A percentile compares a stretch with the other conserved stretches of the same genome.
phyloP scores from a whole-genome alignment of 345 rosid species.

The Ceriops decandra region DNA sequence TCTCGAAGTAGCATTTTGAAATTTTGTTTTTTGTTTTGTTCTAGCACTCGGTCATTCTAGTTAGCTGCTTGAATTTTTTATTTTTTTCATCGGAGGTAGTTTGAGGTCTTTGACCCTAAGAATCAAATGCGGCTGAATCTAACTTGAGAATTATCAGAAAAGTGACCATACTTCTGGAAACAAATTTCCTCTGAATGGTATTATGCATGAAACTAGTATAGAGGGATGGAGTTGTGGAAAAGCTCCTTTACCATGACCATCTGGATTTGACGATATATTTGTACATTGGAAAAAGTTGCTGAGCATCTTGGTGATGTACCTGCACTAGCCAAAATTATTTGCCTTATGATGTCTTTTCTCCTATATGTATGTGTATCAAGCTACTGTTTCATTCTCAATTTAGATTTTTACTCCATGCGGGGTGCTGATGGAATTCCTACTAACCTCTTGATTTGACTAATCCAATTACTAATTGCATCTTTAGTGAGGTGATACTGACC shows the following conservation, averaged over 20 bases:
- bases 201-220: not conserved
- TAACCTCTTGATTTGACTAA: slow-evolving; percentile 17
- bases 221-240: not conserved
- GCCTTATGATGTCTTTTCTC: too few species aligned
- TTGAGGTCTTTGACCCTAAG: not conserved
- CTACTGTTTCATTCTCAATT: too few species aligned
- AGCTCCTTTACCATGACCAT: not conserved
- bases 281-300: not conserved
- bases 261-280: not conserved
- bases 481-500: slow-evolving; percentile 97
- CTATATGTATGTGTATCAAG: too few species aligned
- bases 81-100: not conserved
- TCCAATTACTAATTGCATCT: not conserved
- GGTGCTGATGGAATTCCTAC: not conserved
- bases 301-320: not conserved
- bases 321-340: too few species aligned
- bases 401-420: too few species aligned
- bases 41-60: too few species aligned
- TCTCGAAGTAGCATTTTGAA: not conserved
- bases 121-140: not conserved
- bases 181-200: not conserved
- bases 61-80: not conserved
- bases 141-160: not conserved
- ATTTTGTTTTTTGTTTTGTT: not conserved
- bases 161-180: not conserved